phyloP scores from a whole-genome alignment of 805 yeast species.

The Barnettozyma wickerhamii region DNA sequence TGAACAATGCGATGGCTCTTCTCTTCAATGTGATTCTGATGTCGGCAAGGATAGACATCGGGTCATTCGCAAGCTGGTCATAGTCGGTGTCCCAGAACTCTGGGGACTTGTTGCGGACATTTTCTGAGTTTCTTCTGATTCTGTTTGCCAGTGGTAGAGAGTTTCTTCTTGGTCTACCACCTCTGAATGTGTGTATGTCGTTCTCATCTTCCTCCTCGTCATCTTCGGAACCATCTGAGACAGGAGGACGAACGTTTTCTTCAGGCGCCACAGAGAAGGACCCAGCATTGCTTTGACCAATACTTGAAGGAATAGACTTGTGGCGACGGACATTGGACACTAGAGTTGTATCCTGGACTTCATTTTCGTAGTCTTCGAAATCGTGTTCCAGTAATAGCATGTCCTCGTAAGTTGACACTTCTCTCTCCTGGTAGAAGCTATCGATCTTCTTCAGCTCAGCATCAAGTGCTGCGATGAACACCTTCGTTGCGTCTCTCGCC shows the following conservation, averaged over 20 bases:
- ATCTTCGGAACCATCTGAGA: slow-evolving; percentile 6
- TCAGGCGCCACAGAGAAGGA: background rate
- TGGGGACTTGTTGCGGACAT: slow-evolving; percentile 20
- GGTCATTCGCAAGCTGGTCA: slow-evolving; percentile 18
- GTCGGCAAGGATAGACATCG: slow-evolving; percentile 24
- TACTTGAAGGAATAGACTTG: slow-evolving; percentile 14
- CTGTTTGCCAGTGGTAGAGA: slow-evolving; percentile 20
- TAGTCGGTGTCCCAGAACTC: slow-evolving; percentile 24
- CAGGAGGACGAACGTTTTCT: background rate
- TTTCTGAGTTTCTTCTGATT: slow-evolving; percentile 13
- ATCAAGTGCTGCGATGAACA: slow-evolving; percentile 71
- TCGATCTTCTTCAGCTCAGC: slow-evolving; percentile 74
- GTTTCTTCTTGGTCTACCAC: slow-evolving; percentile 20
- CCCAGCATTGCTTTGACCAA: background rate
- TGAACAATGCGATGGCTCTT: slow-evolving; percentile 61
- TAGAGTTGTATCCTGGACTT: slow-evolving; percentile 12
- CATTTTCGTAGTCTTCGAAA: slow-evolving; percentile 52
- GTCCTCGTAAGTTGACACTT: slow-evolving; percentile 47
- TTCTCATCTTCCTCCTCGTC: slow-evolving; percentile 10
- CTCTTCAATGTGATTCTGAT: slow-evolving; percentile 58
- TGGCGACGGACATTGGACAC: slow-evolving; percentile 10
- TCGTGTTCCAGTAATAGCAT: slow-evolving; percentile 58
- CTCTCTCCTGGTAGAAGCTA: slow-evolving; percentile 65
- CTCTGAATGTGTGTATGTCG: slow-evolving; percentile 16
- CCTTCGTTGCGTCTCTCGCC: slow-evolving; percentile 44